Conservation (phyloP, 78 protist species). For the Speleostelium caveatum region DNA sequence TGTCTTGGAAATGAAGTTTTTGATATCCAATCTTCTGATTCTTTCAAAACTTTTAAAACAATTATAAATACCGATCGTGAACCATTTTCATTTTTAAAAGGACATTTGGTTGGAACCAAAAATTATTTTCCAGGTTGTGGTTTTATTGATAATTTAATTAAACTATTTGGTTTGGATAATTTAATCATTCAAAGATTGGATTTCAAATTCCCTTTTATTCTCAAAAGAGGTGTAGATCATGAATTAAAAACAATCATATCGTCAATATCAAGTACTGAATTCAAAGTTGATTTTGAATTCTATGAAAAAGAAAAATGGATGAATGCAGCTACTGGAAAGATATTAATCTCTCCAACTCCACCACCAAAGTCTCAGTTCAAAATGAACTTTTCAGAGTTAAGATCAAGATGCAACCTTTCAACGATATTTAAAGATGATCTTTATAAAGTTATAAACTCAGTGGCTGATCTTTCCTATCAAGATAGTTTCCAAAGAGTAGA, state of each 20-base stretch:
- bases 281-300: conserved; percentile 33
- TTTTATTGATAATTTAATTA: conserved; percentile 15
- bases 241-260: background rate
- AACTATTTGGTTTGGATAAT: background rate
- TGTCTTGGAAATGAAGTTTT: background rate
- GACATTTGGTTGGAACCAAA: conserved; percentile 32
- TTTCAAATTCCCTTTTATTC: conserved; percentile 17
- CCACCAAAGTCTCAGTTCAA: background rate
- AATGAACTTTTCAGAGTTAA: background rate
- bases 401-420: conserved; percentile 22
- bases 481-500: conserved; percentile 8
- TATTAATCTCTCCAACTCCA: conserved; percentile 1
- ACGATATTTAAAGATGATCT: background rate
- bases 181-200: background rate
- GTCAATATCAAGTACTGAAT: background rate
- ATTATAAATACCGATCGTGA: background rate
- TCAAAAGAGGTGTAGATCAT: conserved; percentile 1
- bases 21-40: background rate
- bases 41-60: conserved; percentile 5
- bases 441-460: background rate
- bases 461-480: background rate
- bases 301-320: conserved; percentile 2
- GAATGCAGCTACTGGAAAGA: background rate
- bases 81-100: conserved; percentile 48
- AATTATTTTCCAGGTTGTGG: conserved; percentile 29